These are phyloP conservation scores for Fraxinus quadrangulata DNA, from an alignment of 257 asterid genomes.

Conservation along the genomic window DNA sequence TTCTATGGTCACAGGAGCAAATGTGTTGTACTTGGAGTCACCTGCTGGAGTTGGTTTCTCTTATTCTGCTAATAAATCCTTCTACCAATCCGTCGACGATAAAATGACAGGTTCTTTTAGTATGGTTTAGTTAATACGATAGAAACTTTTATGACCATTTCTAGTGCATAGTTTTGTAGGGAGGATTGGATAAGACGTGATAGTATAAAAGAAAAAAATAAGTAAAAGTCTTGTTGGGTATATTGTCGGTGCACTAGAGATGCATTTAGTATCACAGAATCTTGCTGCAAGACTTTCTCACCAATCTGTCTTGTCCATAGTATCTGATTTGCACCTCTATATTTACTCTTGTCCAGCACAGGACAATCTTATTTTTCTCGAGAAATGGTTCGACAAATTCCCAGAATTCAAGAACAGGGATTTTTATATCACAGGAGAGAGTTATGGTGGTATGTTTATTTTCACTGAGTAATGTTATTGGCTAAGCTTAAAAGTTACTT, in stretches of 20 bases:
- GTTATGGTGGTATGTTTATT: slow-evolving; percentile 51
- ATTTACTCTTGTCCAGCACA: slow-evolving; percentile 32
- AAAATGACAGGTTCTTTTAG: slow-evolving; percentile 48
- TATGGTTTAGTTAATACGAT: neutral
- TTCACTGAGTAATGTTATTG: neutral
- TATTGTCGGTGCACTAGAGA: neutral
- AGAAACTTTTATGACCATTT: neutral
- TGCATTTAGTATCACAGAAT: neutral
- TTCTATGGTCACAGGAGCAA: slow-evolving; percentile 37
- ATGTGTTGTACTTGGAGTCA: slow-evolving; percentile 57
- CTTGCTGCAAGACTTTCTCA: neutral
- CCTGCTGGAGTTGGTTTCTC: slow-evolving; percentile 70
- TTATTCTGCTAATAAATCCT: slow-evolving; percentile 48
- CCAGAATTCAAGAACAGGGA: slow-evolving; percentile 44
- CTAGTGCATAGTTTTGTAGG: neutral
- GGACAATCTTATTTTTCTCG: slow-evolving; percentile 55
- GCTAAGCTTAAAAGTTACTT: neutral
- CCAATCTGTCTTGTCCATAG: neutral
- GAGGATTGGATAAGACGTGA: neutral
- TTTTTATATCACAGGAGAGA: slow-evolving; percentile 54
- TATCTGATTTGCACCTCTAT: neutral
- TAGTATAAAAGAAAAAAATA: too few relatives aligned
- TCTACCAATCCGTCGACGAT: slow-evolving; percentile 45
- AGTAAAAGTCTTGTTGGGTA: neutral
- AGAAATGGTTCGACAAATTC: slow-evolving; percentile 48